Evolutionary conservation across 164 flowering plant genomes (phyloP).

Genomic region (Dillenia suffruticosa): DNA sequence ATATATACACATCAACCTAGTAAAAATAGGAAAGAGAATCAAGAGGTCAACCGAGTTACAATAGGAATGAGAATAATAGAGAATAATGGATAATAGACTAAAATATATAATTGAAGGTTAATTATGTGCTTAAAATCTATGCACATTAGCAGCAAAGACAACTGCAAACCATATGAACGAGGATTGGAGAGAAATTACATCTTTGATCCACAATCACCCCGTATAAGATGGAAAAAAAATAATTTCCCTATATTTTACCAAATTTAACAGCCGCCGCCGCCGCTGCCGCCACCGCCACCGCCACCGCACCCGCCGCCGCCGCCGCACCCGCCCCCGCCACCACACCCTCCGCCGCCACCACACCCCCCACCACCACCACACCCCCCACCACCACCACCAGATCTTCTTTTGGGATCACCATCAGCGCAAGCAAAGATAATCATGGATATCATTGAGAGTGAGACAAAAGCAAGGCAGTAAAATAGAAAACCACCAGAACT

Average conservation of each 20-base stretch:
- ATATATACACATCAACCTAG: too few species aligned
- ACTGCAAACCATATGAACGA: too few species aligned
- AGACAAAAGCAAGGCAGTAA: background rate
- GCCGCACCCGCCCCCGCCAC: background rate
- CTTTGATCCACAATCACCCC: background rate
- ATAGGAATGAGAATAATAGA: too few species aligned
- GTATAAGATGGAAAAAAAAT: too few species aligned
- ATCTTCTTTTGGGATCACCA: background rate
- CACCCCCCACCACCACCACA: background rate
- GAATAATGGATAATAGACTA: too few species aligned
- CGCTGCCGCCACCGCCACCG: background rate
- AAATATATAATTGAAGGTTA: too few species aligned
- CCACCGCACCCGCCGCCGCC: constrained; percentile 1
- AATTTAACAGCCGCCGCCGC: background rate
- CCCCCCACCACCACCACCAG: background rate
- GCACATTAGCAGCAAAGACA: too few species aligned
- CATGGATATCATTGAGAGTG: constrained; percentile 1
- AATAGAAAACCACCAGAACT: background rate
- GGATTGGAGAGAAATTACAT: too few species aligned
- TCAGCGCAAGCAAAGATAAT: background rate
- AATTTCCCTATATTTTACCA: too few species aligned
- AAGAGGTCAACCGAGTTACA: too few species aligned
- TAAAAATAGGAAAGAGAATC: too few species aligned
- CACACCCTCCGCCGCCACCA: background rate
- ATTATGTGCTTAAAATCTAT: too few species aligned